Evolutionary conservation across 1,284 basidiomycete genomes (phyloP).

Genomic region (Amylostereum chailletii): DNA sequence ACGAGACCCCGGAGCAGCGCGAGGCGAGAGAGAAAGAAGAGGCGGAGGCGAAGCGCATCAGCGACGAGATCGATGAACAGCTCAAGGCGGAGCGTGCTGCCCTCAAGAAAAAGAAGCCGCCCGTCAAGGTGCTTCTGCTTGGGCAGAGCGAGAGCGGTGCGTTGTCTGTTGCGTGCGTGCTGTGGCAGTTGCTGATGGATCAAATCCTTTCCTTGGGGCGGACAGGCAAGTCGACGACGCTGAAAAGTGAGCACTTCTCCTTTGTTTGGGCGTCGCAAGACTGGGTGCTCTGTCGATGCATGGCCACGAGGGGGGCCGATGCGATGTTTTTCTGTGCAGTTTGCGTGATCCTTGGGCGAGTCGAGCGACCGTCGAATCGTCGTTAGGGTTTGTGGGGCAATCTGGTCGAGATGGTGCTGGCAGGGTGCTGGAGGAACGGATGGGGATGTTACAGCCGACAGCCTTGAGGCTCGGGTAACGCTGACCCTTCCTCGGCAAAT

Average conservation of each 20-base stretch:
- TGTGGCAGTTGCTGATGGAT: conserved; percentile 11
- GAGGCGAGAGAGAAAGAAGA: conserved; percentile 36
- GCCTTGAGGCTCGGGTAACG: too few relatives aligned
- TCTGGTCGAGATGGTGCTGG: too few relatives aligned
- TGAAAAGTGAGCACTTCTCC: conserved; percentile 33
- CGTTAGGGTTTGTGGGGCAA: too few relatives aligned
- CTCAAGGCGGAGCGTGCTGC: conserved; percentile 39
- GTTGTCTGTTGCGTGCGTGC: conserved; percentile 13
- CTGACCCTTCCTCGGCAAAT: too few relatives aligned
- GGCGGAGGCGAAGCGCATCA: conserved; percentile 43
- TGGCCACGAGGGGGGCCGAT: too few relatives aligned
- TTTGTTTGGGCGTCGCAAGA: background rate
- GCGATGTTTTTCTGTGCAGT: too few relatives aligned
- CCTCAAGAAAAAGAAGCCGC: conserved; percentile 39
- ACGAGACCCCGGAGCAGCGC: conserved; percentile 36
- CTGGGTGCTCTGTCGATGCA: background rate
- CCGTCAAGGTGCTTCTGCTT: conserved; percentile 51
- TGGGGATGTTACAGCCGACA: too few relatives aligned
- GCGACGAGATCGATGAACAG: conserved; percentile 57
- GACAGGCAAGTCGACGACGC: conserved; percentile 41
- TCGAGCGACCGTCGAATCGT: too few relatives aligned
- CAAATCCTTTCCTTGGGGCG: background rate
- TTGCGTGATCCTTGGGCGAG: too few relatives aligned
- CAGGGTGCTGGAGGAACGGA: too few relatives aligned
- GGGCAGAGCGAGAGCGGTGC: conserved; percentile 69